Percentiles rank a stretch among this genome's conserved stretches.
Conservation (phyloP, 768 basidiomycete genomes). For the Phallus indusiatus region DNA sequence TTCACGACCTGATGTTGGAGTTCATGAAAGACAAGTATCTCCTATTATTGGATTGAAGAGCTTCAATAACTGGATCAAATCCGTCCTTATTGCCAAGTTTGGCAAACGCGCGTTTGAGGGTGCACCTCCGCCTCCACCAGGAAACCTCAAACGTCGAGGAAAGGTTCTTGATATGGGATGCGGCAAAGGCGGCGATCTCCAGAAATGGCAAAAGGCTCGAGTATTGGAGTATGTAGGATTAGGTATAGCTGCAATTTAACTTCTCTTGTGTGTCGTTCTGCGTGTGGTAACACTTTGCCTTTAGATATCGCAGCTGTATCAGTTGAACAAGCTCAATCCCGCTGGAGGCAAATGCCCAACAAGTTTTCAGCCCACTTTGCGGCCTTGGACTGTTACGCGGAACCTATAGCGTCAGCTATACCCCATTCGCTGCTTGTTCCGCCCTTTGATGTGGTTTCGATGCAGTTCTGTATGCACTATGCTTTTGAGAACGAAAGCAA, state of each 20-base stretch:
- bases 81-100: constrained; percentile 87
- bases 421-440: constrained; percentile 46
- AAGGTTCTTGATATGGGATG: constrained; percentile 95
- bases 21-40: constrained; percentile 73
- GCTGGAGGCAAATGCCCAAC: constrained; percentile 44
- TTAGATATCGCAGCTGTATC: constrained; percentile 87
- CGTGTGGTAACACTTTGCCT: not conserved
- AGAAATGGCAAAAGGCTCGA: constrained; percentile 87
- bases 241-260: constrained; percentile 48
- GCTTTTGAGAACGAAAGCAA: constrained; percentile 90
- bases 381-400: constrained; percentile 81
- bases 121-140: constrained; percentile 17
- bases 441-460: constrained; percentile 89
- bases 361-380: constrained; percentile 76
- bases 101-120: constrained; percentile 55
- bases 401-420: constrained; percentile 62
- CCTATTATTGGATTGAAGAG: constrained; percentile 95
- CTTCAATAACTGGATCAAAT: constrained; percentile 99
- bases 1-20: constrained; percentile 83
- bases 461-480: constrained; percentile 99
- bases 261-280: not conserved
- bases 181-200: constrained; percentile 97
- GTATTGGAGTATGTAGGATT: constrained; percentile 73
- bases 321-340: constrained; percentile 73
- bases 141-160: constrained; percentile 31